Evolutionary conservation across 2,329 filamentous ascomycete genomes (phyloP).

Genomic region (Coleophoma eucalyptorum): DNA sequence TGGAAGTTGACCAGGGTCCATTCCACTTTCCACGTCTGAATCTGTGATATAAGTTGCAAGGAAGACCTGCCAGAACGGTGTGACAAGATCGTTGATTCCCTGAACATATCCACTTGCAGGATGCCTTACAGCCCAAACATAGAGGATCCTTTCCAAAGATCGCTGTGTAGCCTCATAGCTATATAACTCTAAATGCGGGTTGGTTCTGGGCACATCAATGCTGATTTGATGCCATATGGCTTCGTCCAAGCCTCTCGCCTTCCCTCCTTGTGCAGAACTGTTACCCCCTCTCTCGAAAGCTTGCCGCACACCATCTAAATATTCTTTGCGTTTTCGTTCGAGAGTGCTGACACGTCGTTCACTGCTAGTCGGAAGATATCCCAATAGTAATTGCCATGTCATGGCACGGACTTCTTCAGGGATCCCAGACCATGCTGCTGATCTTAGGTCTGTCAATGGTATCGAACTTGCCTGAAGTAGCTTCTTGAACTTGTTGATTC

Average conservation of each 20-base stretch:
- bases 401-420: constrained; percentile 95
- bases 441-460: constrained; percentile 75
- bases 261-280: constrained; percentile 35
- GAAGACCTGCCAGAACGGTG: constrained; percentile 98
- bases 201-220: constrained; percentile 94
- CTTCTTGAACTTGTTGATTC: constrained; percentile 98
- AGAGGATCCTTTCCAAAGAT: constrained; percentile 89
- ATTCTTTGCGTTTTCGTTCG: constrained; percentile 94
- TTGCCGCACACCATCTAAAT: constrained; percentile 83
- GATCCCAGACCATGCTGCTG: constrained; percentile 89
- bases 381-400: constrained; percentile 96
- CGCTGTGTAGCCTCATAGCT: constrained; percentile 94
- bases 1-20: constrained; percentile 94
- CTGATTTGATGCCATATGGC: constrained; percentile 99
- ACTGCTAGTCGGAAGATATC: constrained; percentile 94
- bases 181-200: constrained; percentile 93
- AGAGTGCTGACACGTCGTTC: constrained; percentile 86
- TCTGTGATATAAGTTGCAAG: constrained; percentile 94
- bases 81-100: constrained; percentile 97
- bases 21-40: constrained; percentile 83
- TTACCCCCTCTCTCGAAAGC: constrained; percentile 64
- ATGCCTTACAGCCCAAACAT: constrained; percentile 96
- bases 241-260: constrained; percentile 75
- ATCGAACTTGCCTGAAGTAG: constrained; percentile 92
- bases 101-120: constrained; percentile 97